Evolutionary conservation across 371 early-diverging fungal genomes (phyloP).

Genomic region (Mortierella sp.): DNA sequence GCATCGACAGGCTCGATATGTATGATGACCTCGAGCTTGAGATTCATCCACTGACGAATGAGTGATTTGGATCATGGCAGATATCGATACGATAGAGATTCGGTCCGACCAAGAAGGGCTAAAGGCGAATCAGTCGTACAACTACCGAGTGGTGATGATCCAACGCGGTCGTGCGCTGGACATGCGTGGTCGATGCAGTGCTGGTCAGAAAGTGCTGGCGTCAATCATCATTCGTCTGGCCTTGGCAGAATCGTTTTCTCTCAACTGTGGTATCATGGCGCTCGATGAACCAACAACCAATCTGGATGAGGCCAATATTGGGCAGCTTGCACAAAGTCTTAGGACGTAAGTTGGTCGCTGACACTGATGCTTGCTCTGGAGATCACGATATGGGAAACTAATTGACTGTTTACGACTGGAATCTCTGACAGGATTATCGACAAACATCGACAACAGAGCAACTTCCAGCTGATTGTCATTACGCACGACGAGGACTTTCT

Average conservation of each 20-base stretch:
- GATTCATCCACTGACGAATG: no score
- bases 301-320: constrained; percentile 95
- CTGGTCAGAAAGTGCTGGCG: constrained; percentile 99
- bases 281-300: constrained; percentile 99
- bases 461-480: constrained; percentile 99
- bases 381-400: background rate
- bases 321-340: constrained; percentile 90
- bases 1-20: no score
- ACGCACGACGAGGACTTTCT: constrained; percentile 99
- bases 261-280: constrained; percentile 96
- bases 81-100: constrained; percentile 97
- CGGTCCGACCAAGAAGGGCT: constrained; percentile 84
- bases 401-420: background rate
- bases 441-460: constrained; percentile 79
- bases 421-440: constrained; percentile 74
- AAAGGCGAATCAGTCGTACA: constrained; percentile 81
- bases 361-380: no score
- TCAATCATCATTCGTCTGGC: constrained; percentile 98
- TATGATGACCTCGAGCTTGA: no score
- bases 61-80: constrained; percentile 50
- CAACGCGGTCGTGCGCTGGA: constrained; percentile 93
- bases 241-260: constrained; percentile 96
- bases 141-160: constrained; percentile 99
- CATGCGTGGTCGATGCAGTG: constrained; percentile 99
- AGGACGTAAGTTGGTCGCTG: constrained; percentile 64